phyloP scores from a whole-genome alignment of 2,329 filamentous ascomycete species.

The Pseudogymnoascus sp. region DNA sequence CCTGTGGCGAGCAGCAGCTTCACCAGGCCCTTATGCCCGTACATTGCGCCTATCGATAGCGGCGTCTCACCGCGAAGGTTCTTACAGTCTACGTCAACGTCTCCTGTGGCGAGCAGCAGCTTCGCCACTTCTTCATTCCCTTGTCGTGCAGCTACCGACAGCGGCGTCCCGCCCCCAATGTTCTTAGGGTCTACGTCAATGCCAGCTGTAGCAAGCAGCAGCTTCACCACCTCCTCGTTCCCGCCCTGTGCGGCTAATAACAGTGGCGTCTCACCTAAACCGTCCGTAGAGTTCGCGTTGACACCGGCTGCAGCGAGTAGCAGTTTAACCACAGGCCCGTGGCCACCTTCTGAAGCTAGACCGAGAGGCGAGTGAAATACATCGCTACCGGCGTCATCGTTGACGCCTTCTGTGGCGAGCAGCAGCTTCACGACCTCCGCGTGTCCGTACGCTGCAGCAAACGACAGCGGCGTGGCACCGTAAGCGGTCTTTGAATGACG shows the following conservation, averaged over 20 bases:
- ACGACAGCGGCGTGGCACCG: slow-evolving; percentile 14
- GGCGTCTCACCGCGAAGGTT: slow-evolving; percentile 22
- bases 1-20: slow-evolving; percentile 12
- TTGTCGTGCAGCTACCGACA: slow-evolving; percentile 11
- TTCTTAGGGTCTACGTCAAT: background rate
- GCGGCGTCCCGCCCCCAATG: slow-evolving; percentile 11
- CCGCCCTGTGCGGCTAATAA: slow-evolving; percentile 17
- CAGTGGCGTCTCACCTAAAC: slow-evolving; percentile 23
- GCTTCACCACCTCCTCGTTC: too few species aligned
- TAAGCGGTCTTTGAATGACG: slow-evolving; percentile 18
- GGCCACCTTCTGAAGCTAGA: too few species aligned
- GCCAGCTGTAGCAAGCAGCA: too few species aligned
- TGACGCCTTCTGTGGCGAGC: slow-evolving; percentile 7
- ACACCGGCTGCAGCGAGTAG: slow-evolving; percentile 10
- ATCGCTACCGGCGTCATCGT: too few species aligned
- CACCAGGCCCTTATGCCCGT: slow-evolving; percentile 26
- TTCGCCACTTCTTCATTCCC: slow-evolving; percentile 9
- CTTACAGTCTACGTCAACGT: slow-evolving; percentile 6
- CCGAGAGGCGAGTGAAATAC: too few species aligned
- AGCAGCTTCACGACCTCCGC: slow-evolving; percentile 9
- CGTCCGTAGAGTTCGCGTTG: too few species aligned
- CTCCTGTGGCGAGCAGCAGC: slow-evolving; percentile 9
- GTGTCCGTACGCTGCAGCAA: slow-evolving; percentile 12
- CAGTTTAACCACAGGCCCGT: slow-evolving; percentile 12
- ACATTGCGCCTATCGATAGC: slow-evolving; percentile 20